Evolutionary conservation across 2,329 filamentous ascomycete genomes (phyloP).

Genomic region (Huntiella moniliformis): DNA sequence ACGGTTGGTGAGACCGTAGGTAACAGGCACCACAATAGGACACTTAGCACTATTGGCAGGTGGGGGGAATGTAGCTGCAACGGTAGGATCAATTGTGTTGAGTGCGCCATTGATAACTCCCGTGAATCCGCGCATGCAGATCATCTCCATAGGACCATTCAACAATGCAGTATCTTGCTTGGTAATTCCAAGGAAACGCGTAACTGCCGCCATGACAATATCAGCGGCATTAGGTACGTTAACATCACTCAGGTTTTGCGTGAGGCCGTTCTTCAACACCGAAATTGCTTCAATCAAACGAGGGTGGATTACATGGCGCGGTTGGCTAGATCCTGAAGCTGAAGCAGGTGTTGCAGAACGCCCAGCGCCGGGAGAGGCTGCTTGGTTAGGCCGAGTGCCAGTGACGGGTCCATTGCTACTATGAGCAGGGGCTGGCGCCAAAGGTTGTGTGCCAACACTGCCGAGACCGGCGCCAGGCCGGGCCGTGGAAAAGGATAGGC

Average conservation of each 20-base stretch:
- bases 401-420: neutral
- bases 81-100: constrained; percentile 18
- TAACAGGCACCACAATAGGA: constrained; percentile 8
- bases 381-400: constrained; percentile 1
- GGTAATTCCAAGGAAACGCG: constrained; percentile 30
- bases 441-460: neutral
- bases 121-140: constrained; percentile 26
- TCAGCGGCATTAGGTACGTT: constrained; percentile 25
- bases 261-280: constrained; percentile 28
- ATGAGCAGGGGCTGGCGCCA: constrained; percentile 1
- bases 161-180: constrained; percentile 20
- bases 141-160: constrained; percentile 28
- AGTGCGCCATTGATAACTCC: constrained; percentile 26
- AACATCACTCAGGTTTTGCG: constrained; percentile 26
- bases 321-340: neutral
- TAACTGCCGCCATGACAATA: constrained; percentile 34
- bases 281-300: constrained; percentile 24
- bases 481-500: constrained; percentile 3
- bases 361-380: constrained; percentile 6
- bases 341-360: constrained; percentile 7
- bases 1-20: constrained; percentile 15
- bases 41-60: constrained; percentile 14
- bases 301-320: constrained; percentile 25
- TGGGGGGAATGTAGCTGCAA: constrained; percentile 16
- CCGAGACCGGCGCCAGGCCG: neutral